Evolutionary conservation across 73 alveolate species (phyloP).

Genomic region (Halteria grandinella): DNA sequence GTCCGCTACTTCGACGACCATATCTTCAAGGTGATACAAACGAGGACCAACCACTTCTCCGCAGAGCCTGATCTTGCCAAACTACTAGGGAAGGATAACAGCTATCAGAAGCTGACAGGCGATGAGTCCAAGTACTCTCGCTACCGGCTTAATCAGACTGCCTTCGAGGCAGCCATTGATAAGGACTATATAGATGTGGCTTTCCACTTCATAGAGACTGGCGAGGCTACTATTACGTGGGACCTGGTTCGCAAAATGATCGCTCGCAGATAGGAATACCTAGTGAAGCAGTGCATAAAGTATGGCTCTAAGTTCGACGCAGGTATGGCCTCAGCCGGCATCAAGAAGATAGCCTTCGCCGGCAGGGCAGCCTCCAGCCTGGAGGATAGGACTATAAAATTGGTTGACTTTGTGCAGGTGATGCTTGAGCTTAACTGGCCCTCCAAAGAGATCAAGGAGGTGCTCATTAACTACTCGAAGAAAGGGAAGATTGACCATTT

Average conservation of each 20-base stretch:
- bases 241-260: constrained; percentile 63
- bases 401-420: constrained; percentile 59
- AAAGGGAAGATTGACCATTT: constrained; percentile 48
- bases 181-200: constrained; percentile 44
- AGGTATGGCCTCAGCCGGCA: constrained; percentile 43
- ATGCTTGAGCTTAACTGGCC: constrained; percentile 65
- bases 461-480: constrained; percentile 16
- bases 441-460: constrained; percentile 13
- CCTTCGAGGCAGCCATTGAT: constrained; percentile 46
- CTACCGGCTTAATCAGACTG: constrained; percentile 30
- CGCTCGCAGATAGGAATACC: constrained; percentile 41
- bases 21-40: constrained; percentile 17
- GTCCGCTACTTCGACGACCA: constrained; percentile 43
- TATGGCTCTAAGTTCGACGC: constrained; percentile 65
- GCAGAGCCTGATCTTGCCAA: background rate
- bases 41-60: constrained; percentile 6
- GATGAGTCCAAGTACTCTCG: constrained; percentile 21
- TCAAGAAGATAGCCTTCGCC: constrained; percentile 43
- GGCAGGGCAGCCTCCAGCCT: constrained; percentile 52
- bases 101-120: background rate
- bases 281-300: constrained; percentile 59
- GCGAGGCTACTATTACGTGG: constrained; percentile 50
- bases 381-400: constrained; percentile 52
- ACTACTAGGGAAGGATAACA: constrained; percentile 11
- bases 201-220: constrained; percentile 51